phyloP scores from a whole-genome alignment of 2,329 filamentous ascomycete species.

The Xylaria sp. region DNA sequence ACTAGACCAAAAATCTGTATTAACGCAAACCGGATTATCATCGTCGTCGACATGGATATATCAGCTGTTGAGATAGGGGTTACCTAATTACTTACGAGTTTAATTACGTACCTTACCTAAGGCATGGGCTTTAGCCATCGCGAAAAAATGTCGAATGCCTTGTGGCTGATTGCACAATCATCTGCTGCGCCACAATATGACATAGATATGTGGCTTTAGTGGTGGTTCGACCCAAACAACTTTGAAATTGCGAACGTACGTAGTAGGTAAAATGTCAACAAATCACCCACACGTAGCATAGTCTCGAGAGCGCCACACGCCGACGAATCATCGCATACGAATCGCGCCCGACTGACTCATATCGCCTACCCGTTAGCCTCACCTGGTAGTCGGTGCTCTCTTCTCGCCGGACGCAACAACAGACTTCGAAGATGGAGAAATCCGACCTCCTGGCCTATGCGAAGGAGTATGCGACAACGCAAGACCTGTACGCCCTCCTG shows the following conservation, averaged over 20 bases:
- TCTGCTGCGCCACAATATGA: no score
- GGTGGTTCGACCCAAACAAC: neutral
- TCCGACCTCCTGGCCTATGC: conserved; percentile 55
- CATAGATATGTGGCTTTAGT: neutral
- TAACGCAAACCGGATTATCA: neutral
- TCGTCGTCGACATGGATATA: neutral
- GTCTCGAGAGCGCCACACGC: neutral
- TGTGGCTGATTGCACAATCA: neutral
- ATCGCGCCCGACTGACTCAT: neutral
- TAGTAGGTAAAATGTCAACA: neutral
- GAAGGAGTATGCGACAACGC: conserved; percentile 61
- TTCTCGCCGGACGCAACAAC: neutral
- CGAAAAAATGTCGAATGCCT: no score
- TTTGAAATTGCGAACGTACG: neutral
- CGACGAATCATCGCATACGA: neutral
- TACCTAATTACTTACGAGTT: neutral
- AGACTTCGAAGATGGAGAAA: conserved; percentile 34
- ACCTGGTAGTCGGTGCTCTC: neutral
- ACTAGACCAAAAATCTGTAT: no score
- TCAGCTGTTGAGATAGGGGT: neutral
- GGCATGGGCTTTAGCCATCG: no score
- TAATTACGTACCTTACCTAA: neutral
- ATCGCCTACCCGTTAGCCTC: neutral
- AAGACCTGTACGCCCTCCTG: conserved; percentile 80
- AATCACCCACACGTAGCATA: neutral